Evolutionary conservation across 1,139 yeast genomes (phyloP), one percentile per base, ranked within the genome.

Genomic region (Geotrichum bryndzae): DNA sequence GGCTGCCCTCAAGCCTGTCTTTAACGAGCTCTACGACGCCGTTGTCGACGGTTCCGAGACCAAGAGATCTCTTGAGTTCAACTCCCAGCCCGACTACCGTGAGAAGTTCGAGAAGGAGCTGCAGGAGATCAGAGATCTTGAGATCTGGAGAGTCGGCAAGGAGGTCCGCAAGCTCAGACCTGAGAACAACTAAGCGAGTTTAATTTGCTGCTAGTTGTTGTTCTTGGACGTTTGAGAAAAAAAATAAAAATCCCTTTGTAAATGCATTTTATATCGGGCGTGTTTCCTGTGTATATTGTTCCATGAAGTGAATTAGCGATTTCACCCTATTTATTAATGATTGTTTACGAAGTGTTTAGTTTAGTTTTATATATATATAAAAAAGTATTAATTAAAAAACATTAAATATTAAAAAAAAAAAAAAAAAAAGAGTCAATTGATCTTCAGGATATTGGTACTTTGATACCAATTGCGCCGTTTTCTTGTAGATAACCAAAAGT

Each of bases 111-210:
- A 92, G 83, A 83, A 82, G 78, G 99, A 94, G 84, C 86, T 94
- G 77, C 84, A 88, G 80, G 84, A 84, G 76, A 94, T 94, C 83
- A 90, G 98, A 85, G 84, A 84, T 76, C 90, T 92, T 88, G 99
- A 94, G 84, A 94, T 94, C 94, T 94, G 99, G 99, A 88, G 80
- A 77, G 99, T 95, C 72, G 99, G 99, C 78, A 92, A 92, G 85
- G 98, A 94, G 84, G 99, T 94, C 72, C 92, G 99, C 87, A 92
- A 92, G 83, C 87, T 92, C 80, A 92, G 99, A 83, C 99, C 99
- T 74, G 98, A 92, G 84, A 92, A 94, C 94, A 85, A 88, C 79
- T 91, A 88, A 82, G 53, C 48, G 48, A 25, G 18, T 51, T 45
- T 18, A 22, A 25, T 8, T 29, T 31, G 3, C 27, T 55, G 52